Evolutionary conservation across 768 basidiomycete genomes (phyloP).

Genomic region (Mycena epipterygia): DNA sequence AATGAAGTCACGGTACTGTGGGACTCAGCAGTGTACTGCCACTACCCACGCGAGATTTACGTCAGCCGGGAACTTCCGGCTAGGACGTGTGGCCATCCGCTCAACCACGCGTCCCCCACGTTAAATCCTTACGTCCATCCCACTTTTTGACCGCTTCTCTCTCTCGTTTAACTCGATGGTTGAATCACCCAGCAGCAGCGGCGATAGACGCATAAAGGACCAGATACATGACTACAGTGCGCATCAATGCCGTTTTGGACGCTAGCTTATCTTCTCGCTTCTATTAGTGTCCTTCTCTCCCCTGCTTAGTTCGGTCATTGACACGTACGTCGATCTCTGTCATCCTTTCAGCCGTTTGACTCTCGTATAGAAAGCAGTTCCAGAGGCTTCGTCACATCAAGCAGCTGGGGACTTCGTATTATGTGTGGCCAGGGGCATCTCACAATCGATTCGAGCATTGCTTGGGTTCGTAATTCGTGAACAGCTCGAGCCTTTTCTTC

Average conservation of each 20-base stretch:
- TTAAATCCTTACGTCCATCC: too few relatives aligned
- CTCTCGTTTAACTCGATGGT: conserved; percentile 7
- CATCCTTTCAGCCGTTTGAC: neutral
- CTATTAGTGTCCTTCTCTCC: conserved; percentile 11
- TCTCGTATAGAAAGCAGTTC: conserved; percentile 59
- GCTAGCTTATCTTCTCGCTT: neutral
- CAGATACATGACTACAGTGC: conserved; percentile 55
- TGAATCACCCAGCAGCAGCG: neutral
- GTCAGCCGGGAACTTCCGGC: conserved; percentile 4
- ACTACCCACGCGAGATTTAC: neutral
- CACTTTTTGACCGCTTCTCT: neutral
- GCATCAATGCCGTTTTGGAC: conserved; percentile 13
- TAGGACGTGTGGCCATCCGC: conserved; percentile 2
- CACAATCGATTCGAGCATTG: conserved; percentile 90
- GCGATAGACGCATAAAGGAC: conserved; percentile 50
- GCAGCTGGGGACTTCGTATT: conserved; percentile 83
- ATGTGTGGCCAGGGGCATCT: conserved; percentile 83
- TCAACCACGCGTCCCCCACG: neutral
- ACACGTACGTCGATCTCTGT: neutral
- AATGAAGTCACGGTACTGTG: conserved; percentile 11
- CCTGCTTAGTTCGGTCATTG: conserved; percentile 22
- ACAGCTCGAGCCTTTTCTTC: neutral
- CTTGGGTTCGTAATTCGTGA: conserved; percentile 67
- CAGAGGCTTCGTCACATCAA: conserved; percentile 84
- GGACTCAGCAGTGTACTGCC: conserved; percentile 2